Conservation (phyloP, 768 basidiomycete genomes). For the Pulveroboletus sp. region DNA sequence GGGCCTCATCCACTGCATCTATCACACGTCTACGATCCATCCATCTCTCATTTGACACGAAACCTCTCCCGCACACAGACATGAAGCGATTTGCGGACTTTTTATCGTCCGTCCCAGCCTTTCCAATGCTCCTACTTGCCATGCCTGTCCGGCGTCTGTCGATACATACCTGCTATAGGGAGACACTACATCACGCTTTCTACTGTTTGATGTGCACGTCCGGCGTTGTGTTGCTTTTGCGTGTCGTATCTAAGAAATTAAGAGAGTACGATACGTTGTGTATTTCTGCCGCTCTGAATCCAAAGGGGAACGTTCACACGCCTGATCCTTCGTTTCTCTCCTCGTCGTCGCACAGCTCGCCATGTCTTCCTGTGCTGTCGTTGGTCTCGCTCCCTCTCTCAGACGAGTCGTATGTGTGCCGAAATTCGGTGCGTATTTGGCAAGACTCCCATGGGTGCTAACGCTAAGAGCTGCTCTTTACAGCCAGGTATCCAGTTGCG, state of each 20-base stretch:
- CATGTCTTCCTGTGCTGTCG: constrained; percentile 45
- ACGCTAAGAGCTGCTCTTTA: neutral
- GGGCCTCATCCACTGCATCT: constrained; percentile 4
- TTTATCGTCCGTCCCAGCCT: neutral
- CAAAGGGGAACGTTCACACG: constrained; percentile 18
- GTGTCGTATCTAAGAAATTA: constrained; percentile 11
- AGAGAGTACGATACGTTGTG: no score
- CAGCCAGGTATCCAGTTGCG: constrained; percentile 42
- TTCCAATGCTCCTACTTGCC: neutral
- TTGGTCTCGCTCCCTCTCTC: constrained; percentile 56
- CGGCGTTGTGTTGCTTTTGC: constrained; percentile 9
- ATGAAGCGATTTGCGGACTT: constrained; percentile 12
- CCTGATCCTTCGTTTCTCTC: neutral
- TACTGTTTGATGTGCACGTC: neutral
- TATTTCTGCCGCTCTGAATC: constrained; percentile 11
- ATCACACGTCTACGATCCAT: constrained; percentile 2
- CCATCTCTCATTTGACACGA: neutral
- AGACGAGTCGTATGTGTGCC: constrained; percentile 44
- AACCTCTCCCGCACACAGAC: constrained; percentile 3
- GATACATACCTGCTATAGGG: constrained; percentile 20
- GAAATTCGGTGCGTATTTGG: constrained; percentile 23
- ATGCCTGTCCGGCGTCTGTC: constrained; percentile 3
- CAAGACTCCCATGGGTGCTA: neutral
- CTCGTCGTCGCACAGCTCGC: constrained; percentile 8
- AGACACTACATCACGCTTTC: neutral